These are phyloP conservation scores for Xylariomycetidae sp. DNA, from an alignment of 2,329 filamentous ascomycete genomes.

Conservation along the genomic window DNA sequence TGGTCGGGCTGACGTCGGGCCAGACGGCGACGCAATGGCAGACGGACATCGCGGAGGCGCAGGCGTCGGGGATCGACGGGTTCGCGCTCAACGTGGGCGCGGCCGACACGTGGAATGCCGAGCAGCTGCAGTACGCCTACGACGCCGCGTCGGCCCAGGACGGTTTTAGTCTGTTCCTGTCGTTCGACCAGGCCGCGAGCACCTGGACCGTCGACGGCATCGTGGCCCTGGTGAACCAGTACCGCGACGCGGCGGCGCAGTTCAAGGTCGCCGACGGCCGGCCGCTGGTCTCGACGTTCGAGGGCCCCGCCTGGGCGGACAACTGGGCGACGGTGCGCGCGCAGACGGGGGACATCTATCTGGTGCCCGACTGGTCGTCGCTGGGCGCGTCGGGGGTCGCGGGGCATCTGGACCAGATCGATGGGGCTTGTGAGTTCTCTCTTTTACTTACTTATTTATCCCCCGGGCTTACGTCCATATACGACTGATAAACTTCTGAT, in stretches of 20 bases:
- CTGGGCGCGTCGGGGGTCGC: slow-evolving; percentile 32
- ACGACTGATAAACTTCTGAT: background rate
- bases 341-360: slow-evolving; percentile 31
- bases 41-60: slow-evolving; percentile 21
- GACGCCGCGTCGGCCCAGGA: slow-evolving; percentile 22
- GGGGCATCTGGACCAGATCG: slow-evolving; percentile 17
- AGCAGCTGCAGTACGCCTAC: slow-evolving; percentile 28
- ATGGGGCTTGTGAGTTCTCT: slow-evolving; percentile 24
- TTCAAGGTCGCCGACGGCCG: slow-evolving; percentile 34
- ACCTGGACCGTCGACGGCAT: slow-evolving; percentile 24
- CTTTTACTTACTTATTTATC: no score
- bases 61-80: slow-evolving; percentile 22
- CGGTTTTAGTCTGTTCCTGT: slow-evolving; percentile 31
- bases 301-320: slow-evolving; percentile 37
- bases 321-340: slow-evolving; percentile 38
- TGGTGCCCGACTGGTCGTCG: slow-evolving; percentile 44
- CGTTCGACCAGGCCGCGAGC: slow-evolving; percentile 27
- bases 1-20: slow-evolving; percentile 22
- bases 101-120: slow-evolving; percentile 18
- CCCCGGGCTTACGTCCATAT: background rate
- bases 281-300: slow-evolving; percentile 48
- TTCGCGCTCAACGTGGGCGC: slow-evolving; percentile 23
- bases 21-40: slow-evolving; percentile 22
- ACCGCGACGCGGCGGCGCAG: slow-evolving; percentile 33
- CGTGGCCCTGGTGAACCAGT: slow-evolving; percentile 29